Conservation (phyloP, 768 basidiomycete genomes). For the Asterophora parasitica region DNA sequence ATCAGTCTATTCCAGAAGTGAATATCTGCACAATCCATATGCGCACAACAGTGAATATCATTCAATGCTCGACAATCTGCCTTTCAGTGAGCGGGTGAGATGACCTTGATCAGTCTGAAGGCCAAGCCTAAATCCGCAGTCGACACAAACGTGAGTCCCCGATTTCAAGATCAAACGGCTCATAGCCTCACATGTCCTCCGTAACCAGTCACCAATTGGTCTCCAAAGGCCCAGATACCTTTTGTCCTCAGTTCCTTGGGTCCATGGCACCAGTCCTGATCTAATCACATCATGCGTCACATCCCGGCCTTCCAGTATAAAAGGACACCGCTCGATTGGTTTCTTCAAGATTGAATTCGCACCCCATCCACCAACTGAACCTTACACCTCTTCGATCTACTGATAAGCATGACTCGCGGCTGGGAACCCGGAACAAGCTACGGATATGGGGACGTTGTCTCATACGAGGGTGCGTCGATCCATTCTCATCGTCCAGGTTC, state of each 20-base stretch:
- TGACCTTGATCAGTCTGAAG: too few species aligned
- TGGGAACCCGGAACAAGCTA: constrained; percentile 13
- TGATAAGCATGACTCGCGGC: constrained; percentile 4
- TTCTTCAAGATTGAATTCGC: background rate
- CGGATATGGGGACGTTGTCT: constrained; percentile 37
- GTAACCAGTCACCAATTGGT: background rate
- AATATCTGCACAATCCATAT: too few species aligned
- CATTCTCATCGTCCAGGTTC: background rate
- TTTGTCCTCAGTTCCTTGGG: background rate
- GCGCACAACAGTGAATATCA: too few species aligned
- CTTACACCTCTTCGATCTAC: background rate
- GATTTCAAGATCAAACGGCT: background rate
- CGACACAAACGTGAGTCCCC: background rate
- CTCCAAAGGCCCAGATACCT: background rate
- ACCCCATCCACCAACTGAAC: background rate
- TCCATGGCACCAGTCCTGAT: background rate
- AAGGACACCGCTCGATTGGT: background rate
- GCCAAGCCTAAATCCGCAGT: background rate
- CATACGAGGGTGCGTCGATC: constrained; percentile 42
- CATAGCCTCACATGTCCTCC: background rate
- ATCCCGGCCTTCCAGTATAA: background rate
- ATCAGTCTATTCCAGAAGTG: too few species aligned
- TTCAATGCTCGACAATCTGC: too few species aligned
- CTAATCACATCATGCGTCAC: background rate
- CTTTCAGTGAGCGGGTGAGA: too few species aligned